These are phyloP conservation scores for Arbutus unedo DNA, from an alignment of 148 eudicot genomes.

Conservation along the genomic window DNA sequence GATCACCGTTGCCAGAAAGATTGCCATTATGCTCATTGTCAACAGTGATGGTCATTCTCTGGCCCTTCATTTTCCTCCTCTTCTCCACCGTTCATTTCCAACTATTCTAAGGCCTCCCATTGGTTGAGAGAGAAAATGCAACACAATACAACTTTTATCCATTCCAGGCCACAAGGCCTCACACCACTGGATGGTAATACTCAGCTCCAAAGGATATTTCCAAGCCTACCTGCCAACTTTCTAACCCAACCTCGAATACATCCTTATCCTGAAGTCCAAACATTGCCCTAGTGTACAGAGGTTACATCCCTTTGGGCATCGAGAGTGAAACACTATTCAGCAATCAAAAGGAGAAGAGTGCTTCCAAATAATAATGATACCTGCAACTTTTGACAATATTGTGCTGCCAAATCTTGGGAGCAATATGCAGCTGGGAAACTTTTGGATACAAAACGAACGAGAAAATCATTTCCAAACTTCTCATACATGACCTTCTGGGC, in stretches of 20 bases:
- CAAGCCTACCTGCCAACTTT: background rate
- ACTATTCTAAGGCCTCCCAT: background rate
- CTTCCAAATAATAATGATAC: slow-evolving; percentile 26
- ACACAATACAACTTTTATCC: background rate
- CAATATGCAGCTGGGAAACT: slow-evolving; percentile 66
- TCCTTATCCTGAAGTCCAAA: background rate
- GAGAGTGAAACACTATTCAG: background rate
- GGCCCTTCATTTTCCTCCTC: slow-evolving; percentile 6
- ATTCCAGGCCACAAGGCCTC: background rate
- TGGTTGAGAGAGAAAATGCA: background rate
- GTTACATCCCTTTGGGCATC: slow-evolving; percentile 6
- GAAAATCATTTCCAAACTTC: slow-evolving; percentile 79
- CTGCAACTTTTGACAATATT: slow-evolving; percentile 89
- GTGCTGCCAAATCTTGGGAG: slow-evolving; percentile 81
- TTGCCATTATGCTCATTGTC: background rate
- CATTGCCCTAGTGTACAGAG: background rate
- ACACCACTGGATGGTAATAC: background rate
- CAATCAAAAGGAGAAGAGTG: background rate
- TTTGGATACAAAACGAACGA: slow-evolving; percentile 62
- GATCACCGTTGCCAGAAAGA: background rate
- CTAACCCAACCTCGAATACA: background rate
- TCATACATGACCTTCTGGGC: slow-evolving; percentile 98
- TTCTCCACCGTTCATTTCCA: background rate
- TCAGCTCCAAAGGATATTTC: background rate
- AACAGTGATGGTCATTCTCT: background rate